Evolutionary conservation across 768 basidiomycete species (phyloP).

Genomic region (Boletus edulis): DNA sequence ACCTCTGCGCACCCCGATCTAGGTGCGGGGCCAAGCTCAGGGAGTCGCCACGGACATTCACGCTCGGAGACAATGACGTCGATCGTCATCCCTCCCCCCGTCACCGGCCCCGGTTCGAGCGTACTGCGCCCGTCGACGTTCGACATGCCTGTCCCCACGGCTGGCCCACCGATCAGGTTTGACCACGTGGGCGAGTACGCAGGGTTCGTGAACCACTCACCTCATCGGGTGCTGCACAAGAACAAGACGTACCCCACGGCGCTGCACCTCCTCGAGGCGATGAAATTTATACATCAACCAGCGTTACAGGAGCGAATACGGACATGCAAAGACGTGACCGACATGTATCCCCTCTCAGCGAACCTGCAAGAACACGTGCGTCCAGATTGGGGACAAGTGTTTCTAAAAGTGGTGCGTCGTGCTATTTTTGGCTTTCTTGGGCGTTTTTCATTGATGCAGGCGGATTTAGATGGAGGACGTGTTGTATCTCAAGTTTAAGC

Average conservation of each 20-base stretch:
- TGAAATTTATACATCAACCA: constrained; percentile 58
- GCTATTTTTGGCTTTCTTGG: neutral
- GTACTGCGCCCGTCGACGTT: neutral
- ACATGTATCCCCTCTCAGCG: constrained; percentile 37
- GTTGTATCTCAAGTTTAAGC: constrained; percentile 63
- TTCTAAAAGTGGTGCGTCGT: constrained; percentile 47
- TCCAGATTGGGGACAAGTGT: constrained; percentile 55
- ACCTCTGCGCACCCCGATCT: constrained; percentile 14
- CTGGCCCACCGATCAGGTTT: constrained; percentile 36
- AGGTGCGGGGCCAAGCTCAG: constrained; percentile 8
- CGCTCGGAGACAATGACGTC: constrained; percentile 22
- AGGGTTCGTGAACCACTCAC: constrained; percentile 66
- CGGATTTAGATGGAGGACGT: constrained; percentile 58
- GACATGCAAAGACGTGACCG: constrained; percentile 34
- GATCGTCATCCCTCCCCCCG: constrained; percentile 23
- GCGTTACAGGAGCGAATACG: constrained; percentile 60
- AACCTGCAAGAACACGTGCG: constrained; percentile 38
- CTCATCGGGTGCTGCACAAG: constrained; percentile 55
- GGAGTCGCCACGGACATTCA: constrained; percentile 10
- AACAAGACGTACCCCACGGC: constrained; percentile 63
- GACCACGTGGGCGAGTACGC: constrained; percentile 40
- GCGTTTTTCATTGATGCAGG: neutral
- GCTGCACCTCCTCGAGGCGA: constrained; percentile 72
- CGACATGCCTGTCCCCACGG: constrained; percentile 16
- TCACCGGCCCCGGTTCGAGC: neutral